Evolutionary conservation across 2,329 filamentous ascomycete genomes (phyloP), one percentile per base, ranked within the genome.

Genomic region (Pseudocercospora cruenta): DNA sequence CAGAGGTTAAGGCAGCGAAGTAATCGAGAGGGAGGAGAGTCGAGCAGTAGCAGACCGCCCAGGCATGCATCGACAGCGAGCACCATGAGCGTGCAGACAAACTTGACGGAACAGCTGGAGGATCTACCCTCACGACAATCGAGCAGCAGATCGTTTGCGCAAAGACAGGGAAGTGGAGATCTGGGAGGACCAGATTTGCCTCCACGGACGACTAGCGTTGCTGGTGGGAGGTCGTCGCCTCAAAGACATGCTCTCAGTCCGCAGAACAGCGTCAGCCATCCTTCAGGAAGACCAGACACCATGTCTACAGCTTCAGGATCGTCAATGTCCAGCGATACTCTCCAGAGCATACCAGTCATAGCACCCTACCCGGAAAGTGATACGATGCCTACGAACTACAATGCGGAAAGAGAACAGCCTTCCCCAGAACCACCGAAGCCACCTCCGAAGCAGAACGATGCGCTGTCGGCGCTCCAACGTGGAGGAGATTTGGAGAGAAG

Each of bases 401-500:
- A 39, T 14, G 70, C 69, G 51, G 64, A 71, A 62, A 66, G 66
- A 36, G 71, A 81, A 1, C 79, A 78, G 0, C 79, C 82, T 21
- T 79, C 81, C 5, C 70, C 72, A 45, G 67, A 72, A 60, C 72
- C 85, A 84, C 91, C 91, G 1, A 92, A 92, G 2, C 91, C 92
- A 2, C 89, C 90, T 26, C 91, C 93, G 60, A 91, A 91, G 73
- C 89, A 93, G 73, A 91, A 95, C 73, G 96, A 96, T 82, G 95
- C 95, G 4, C 83, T 99, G 60, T 93, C 93, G 58, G 93, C 94
- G 59, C 80, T 99, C 70, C 95, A 98, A 79, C 88, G 93, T 78
- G 94, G 94, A 36, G 94, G 94, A 21, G 94, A 97, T 71, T 82
- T 99, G 58, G 95, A 99, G 80, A 88, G 95, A 76, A 87, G 95